Evolutionary conservation across 2,329 filamentous ascomycete genomes (phyloP).

Genomic region (Tolypocladium tundrense): DNA sequence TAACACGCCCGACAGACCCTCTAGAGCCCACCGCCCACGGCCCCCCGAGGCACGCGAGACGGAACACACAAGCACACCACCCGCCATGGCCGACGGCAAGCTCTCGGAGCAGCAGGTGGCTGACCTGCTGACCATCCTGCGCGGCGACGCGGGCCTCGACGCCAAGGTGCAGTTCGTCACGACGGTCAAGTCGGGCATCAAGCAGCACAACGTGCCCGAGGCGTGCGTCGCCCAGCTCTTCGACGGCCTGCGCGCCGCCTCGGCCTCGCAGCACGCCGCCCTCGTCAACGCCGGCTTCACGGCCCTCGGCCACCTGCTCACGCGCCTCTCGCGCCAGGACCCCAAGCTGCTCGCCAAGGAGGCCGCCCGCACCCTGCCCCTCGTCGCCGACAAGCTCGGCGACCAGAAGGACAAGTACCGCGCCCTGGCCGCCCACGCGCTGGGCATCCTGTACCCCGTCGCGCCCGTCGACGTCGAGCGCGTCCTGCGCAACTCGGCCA

Average conservation of each 20-base stretch:
- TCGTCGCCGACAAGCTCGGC: constrained; percentile 75
- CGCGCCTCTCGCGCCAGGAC: constrained; percentile 76
- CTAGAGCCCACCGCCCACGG: not conserved
- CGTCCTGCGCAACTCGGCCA: constrained; percentile 65
- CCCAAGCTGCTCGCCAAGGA: constrained; percentile 63
- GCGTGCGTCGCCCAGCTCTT: constrained; percentile 61
- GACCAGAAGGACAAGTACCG: constrained; percentile 83
- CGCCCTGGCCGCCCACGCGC: constrained; percentile 59
- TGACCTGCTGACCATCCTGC: constrained; percentile 40
- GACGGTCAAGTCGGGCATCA: constrained; percentile 76
- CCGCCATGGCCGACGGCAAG: constrained; percentile 40
- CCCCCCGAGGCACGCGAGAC: not conserved
- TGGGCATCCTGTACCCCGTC: constrained; percentile 66
- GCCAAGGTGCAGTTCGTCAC: constrained; percentile 62
- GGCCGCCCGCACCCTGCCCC: constrained; percentile 58
- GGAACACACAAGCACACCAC: not conserved
- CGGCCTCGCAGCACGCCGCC: constrained; percentile 64
- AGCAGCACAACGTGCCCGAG: constrained; percentile 84
- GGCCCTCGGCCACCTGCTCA: constrained; percentile 77
- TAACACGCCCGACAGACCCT: not conserved
- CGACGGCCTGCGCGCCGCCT: constrained; percentile 68
- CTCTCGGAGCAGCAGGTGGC: constrained; percentile 49
- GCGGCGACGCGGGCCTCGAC: constrained; percentile 57
- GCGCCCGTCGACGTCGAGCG: constrained; percentile 67
- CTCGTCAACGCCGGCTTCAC: constrained; percentile 80